Percentiles rank a stretch among this genome's conserved stretches.
Evolutionary conservation across 2,329 filamentous ascomycete genomes (phyloP).

Genomic region (Diaporthe sp.): DNA sequence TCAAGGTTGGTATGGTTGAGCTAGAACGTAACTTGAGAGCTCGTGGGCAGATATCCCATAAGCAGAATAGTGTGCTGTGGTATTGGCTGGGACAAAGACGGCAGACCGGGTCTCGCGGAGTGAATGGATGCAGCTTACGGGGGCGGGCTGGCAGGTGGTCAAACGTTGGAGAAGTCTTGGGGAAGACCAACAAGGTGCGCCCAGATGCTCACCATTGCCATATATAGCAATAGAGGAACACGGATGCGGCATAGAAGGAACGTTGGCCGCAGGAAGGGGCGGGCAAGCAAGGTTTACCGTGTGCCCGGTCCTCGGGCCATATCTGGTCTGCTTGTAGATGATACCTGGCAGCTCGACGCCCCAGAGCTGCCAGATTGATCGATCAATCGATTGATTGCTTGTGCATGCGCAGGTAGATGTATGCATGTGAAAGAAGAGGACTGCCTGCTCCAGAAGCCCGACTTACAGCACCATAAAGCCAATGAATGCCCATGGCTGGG

Average conservation of each 20-base stretch:
- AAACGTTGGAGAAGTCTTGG: neutral
- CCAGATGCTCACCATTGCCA: neutral
- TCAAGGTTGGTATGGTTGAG: neutral
- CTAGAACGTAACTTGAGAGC: neutral
- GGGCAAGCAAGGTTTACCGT: conserved; percentile 10
- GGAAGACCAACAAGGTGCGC: conserved; percentile 9
- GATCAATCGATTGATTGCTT: conserved; percentile 6
- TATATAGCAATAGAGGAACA: conserved; percentile 16
- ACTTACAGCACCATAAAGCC: neutral
- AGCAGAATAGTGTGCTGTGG: neutral
- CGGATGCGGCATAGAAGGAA: conserved; percentile 16
- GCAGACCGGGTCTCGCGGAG: neutral
- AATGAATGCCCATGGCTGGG: neutral
- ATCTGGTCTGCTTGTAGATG: neutral
- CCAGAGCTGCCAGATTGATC: conserved; percentile 2
- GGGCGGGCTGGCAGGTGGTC: neutral
- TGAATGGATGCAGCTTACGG: neutral
- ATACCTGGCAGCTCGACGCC: neutral
- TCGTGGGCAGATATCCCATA: neutral
- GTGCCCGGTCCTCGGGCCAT: conserved; percentile 14
- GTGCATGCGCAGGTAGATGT: neutral
- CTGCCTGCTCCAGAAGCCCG: neutral
- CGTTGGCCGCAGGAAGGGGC: conserved; percentile 1
- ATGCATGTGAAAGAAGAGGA: neutral
- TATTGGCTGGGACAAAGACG: neutral